Evolutionary conservation across 140 eudicot species (phyloP), one percentile per base, ranked within the genome.

Genomic region (Cichorium intybus): DNA sequence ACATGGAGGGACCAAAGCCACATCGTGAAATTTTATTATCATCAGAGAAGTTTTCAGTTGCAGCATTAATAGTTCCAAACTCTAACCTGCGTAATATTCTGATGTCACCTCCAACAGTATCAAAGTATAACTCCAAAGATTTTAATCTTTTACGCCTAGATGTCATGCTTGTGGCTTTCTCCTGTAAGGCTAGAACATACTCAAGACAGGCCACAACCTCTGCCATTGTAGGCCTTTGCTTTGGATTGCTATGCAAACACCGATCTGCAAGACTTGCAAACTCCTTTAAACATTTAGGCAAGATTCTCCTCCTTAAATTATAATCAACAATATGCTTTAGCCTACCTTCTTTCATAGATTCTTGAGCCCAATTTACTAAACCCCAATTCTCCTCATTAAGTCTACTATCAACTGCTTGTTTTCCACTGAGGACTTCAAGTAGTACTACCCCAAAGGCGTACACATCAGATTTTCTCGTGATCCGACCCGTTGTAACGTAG

Each of bases 31-130:
- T 48, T 48, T 3, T 52, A 52, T 66, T 33, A 10, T 54, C 33
- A 2, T 61, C 21, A 28, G 66, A 54, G 23, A 68, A 75, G 29
- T 68, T 18, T 10, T 66, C 53, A 23, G 62, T 66, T 66, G 72
- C 72, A 22, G 4, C 26, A 39, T 0, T n/a, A 7, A 66, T 52
- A 37, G 52, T 52, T 1, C 20, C 24, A 26, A 41, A 11, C 46
- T 21, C 57, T 26, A 29, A 69, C 17, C 10, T 24, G 16, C 20
- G 31, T 28, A 18, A 27, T 11, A 5, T 24, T 60, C 59, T 34
- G 21, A 17, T 23, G 26, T 24, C 35, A 56, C 45, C 47, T 51
- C 20, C 34, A 39, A 14, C 22, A 22, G 23, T 7, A n/a, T 24
- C n/a, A 24, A 62, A 41, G 33, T 17, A 34, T 24, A 6, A 1